Percentiles rank a stretch among this genome's conserved stretches.
Conservation (phyloP, 768 basidiomycete species). For the Infundibulicybe gibba region DNA sequence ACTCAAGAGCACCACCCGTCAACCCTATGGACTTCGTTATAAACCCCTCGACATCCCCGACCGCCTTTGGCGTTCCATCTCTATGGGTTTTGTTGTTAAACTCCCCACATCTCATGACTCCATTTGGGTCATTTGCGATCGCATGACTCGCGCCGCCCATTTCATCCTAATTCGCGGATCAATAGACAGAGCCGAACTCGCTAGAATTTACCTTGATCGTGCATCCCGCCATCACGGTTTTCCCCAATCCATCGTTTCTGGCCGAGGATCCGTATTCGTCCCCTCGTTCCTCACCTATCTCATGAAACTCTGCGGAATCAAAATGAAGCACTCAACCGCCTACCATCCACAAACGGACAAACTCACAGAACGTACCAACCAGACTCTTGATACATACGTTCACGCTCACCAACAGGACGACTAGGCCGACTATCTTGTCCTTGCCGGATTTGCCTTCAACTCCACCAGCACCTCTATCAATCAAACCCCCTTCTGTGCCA, state of each 20-base stretch:
- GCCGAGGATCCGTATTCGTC: no score
- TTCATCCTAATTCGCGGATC: slow-evolving; percentile 27
- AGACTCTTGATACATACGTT: slow-evolving; percentile 33
- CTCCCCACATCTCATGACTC: no score
- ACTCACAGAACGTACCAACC: slow-evolving; percentile 31
- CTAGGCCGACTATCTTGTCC: no score
- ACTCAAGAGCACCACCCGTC: no score
- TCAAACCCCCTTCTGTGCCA: slow-evolving; percentile 33
- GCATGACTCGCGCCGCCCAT: no score
- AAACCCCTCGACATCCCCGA: no score
- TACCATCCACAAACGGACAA: slow-evolving; percentile 44
- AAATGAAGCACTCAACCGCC: slow-evolving; percentile 23
- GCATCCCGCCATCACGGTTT: slow-evolving; percentile 31
- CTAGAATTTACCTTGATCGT: slow-evolving; percentile 28
- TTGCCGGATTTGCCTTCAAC: slow-evolving; percentile 40
- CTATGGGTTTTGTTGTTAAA: no score
- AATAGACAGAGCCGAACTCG: slow-evolving; percentile 24
- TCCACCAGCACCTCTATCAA: slow-evolving; percentile 24
- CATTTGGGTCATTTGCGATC: no score
- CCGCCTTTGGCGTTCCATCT: no score
- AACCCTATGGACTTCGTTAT: no score
- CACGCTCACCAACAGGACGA: slow-evolving; percentile 35
- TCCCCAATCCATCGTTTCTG: no score
- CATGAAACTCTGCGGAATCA: slow-evolving; percentile 10
- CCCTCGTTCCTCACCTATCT: slow-evolving; percentile 22